Base-by-base conservation (phyloP, 2,329 filamentous ascomycete species). In the Aureobasidium vineae region DNA sequence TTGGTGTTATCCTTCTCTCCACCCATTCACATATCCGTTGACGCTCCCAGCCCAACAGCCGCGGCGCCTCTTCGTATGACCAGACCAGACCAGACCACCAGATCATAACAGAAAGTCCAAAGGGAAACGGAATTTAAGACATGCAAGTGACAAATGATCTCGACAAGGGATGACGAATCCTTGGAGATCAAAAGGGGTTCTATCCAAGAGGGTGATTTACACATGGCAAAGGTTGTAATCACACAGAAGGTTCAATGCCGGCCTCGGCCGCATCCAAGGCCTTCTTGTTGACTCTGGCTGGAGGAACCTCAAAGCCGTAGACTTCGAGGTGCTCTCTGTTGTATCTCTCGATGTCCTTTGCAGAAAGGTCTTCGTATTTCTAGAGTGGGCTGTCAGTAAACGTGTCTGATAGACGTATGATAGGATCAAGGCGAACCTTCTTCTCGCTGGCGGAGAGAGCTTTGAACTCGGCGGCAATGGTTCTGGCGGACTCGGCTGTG, bases 381-480 rank as follows among this genome's bases (percentile, higher is more conserved):
- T 65, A 31, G 61, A 41, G 8, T 41, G 1, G 10, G 6, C 21
- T 45, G 49, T 65, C 31, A 38, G 63, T 21, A 16, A n/a, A 33
- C 19, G 7, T 36, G 26, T 13, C 5, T 19, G 10, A n/a, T n/a
- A 15, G 5, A 40, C 2, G 23, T 38, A 21, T 41, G 36, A 1
- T 13, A 19, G 15, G 6, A 5, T 8, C 21, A 63, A 16, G 11
- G 70, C 73, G 69, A 68, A 83, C 83, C 78, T 83, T 75, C 72
- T 81, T 83, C 71, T 84, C 79, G n/a, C 69, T 72, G 11, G 74
- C 74, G 63, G 73, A 75, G 54, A 86, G 72, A 2, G 72, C 77
- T 65, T 79, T 81, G 79, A 79, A 87, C 71, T 86, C 84, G 36
- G 74, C 69, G 0, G 60, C 67, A 21, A 83, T 73, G 45, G 83